Conservation (phyloP, 176 grass and related monocot species). For the Oryza longistaminata region DNA sequence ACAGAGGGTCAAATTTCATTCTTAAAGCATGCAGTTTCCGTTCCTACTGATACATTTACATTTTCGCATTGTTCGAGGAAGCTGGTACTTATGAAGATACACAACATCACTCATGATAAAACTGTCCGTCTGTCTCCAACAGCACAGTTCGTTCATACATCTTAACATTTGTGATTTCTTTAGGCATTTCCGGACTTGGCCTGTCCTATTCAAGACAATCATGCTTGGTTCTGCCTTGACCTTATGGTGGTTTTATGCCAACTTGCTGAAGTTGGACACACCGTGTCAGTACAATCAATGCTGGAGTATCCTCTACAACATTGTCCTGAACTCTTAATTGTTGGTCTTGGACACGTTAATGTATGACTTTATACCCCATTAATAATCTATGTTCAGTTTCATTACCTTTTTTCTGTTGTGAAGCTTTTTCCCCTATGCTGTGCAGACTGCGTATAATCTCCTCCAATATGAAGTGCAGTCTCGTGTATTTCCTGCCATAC, state of each 20-base stretch:
- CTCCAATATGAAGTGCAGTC: constrained; percentile 72
- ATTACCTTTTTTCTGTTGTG: constrained; percentile 32
- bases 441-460: constrained; percentile 84
- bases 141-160: background rate
- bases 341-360: constrained; percentile 63
- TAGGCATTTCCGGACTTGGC: constrained; percentile 61
- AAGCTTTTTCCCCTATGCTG: constrained; percentile 23
- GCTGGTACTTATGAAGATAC: constrained; percentile 41
- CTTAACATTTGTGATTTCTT: constrained; percentile 35
- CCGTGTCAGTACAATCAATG: constrained; percentile 48
- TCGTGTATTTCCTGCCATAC: constrained; percentile 55
- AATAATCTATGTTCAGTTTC: constrained; percentile 15
- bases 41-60: constrained; percentile 63
- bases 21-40: constrained; percentile 62
- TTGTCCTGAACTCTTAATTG: constrained; percentile 57
- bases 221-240: constrained; percentile 83
- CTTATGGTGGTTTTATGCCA: constrained; percentile 78
- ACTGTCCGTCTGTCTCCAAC: background rate
- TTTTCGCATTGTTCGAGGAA: constrained; percentile 63
- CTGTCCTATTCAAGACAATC: constrained; percentile 65
- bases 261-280: constrained; percentile 74
- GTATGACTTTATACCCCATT: constrained; percentile 38
- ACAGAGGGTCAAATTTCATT: constrained; percentile 81
- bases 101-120: background rate
- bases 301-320: constrained; percentile 58